A percentile compares a stretch with the other conserved stretches of the same genome.
These are phyloP conservation scores for Tagetes erecta DNA, from an alignment of 129 eudicot species.

Conservation along the genomic window DNA sequence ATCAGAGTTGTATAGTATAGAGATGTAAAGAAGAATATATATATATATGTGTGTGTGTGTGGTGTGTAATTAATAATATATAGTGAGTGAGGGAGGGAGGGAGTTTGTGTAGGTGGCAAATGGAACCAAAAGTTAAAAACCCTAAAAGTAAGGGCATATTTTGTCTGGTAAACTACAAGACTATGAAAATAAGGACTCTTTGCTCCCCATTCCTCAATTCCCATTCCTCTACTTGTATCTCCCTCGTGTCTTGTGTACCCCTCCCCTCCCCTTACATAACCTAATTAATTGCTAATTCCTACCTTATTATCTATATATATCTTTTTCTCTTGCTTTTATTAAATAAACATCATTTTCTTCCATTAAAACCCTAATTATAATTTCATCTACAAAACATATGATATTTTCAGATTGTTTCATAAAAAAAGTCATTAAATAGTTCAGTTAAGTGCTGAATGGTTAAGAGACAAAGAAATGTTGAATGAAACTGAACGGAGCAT, in stretches of 20 bases:
- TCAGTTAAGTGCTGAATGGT: too few species aligned
- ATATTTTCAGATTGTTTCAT: too few species aligned
- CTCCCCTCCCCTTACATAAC: too few species aligned
- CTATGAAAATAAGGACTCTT: slow-evolving; percentile 44
- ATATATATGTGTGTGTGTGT: too few species aligned
- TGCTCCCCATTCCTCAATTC: slow-evolving; percentile 36
- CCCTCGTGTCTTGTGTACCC: slow-evolving; percentile 47
- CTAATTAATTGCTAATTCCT: not conserved
- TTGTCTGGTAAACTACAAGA: slow-evolving; percentile 40
- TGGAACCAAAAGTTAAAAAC: slow-evolving; percentile 37
- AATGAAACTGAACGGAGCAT: too few species aligned
- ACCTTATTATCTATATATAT: too few species aligned
- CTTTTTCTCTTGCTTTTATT: not conserved
- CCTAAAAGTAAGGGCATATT: slow-evolving; percentile 39
- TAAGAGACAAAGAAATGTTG: too few species aligned
- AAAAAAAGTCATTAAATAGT: too few species aligned
- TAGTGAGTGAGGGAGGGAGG: slow-evolving; percentile 8
- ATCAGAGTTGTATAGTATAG: too few species aligned
- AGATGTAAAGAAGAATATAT: too few species aligned
- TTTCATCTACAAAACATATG: too few species aligned
- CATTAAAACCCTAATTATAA: slow-evolving; percentile 20
- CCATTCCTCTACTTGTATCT: slow-evolving; percentile 39
- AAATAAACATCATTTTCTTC: not conserved
- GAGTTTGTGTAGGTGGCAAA: slow-evolving; percentile 31
- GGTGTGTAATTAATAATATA: not conserved